Base-by-base conservation (phyloP, 768 basidiomycete genomes). In the Pleurotus ostreatus region DNA sequence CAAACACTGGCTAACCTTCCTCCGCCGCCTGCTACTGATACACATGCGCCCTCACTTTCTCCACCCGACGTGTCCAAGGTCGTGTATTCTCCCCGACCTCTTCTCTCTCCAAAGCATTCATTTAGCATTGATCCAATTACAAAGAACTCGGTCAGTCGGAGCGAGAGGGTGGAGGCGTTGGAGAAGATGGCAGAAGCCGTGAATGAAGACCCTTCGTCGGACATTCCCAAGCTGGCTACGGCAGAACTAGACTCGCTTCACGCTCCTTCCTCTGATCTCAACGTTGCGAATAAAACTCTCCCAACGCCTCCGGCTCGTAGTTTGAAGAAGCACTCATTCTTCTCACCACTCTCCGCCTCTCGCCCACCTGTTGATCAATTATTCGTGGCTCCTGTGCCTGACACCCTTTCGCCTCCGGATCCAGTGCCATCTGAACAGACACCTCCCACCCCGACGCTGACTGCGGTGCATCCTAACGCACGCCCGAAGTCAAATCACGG, bases 171-270 rank as follows among this genome's bases (percentile, higher is more conserved):
- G 5, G 81, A 82, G 57, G 74, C 78, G 58, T 74, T 92, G 52
- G 91, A 92, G 70, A 77, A 79, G 66, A 83, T 93, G 76, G 89
- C 86, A 0, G 85, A 82, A 30, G 79, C 79, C 55, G 83, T 80
- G 0, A 77, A 65, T 15, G 64, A 63, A 55, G 73, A 78, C 60
- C 59, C 78, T 15, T 75, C 76, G 20, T 61, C 63, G 3, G 76
- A 77, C 56, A 59, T 77, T n/a, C 72, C 73, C 5, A 68, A 68
- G 60, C 63, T 48, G 40, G 25, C 43, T 4, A 11, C 38, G 9
- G 34, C 18, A 5, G 38, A 49, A 30, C 23, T 16, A 34, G 26
- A 23, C 20, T 37, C 48, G 16, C 34, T 8, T 11, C 39, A 23
- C 16, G 20, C 9, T 7, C 26, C 51, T 7, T 23, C 48, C 22